Percentiles rank a stretch among this genome's conserved stretches.
These are phyloP conservation scores for Mimosa pudica DNA, from an alignment of 306 rosid species.

Conservation along the genomic window DNA sequence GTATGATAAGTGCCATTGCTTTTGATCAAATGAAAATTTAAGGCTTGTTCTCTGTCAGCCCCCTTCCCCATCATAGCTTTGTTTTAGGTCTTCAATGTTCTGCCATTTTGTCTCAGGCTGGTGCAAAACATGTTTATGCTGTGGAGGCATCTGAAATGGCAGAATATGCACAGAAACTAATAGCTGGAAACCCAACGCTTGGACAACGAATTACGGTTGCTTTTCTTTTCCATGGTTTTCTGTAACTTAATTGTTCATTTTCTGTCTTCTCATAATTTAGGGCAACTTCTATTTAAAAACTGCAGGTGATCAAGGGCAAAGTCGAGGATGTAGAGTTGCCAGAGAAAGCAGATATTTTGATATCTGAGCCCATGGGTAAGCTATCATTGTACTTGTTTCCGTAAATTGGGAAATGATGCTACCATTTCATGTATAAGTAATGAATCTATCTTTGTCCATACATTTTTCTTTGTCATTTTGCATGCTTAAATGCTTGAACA, in stretches of 20 bases:
- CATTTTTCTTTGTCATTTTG: constrained; percentile 20
- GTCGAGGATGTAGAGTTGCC: constrained; percentile 92
- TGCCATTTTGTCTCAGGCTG: constrained; percentile 61
- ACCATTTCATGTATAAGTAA: constrained; percentile 17
- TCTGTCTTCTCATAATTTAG: constrained; percentile 30
- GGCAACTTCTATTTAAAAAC: constrained; percentile 19
- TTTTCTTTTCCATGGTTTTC: constrained; percentile 6
- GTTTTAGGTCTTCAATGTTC: constrained; percentile 1
- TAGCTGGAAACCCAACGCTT: constrained; percentile 81
- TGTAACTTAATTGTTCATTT: background rate
- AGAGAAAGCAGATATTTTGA: constrained; percentile 92
- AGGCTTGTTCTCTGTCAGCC: background rate
- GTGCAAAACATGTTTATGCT: constrained; percentile 98
- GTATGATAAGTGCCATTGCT: constrained; percentile 21
- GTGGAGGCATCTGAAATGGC: constrained; percentile 99
- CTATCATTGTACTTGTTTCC: constrained; percentile 14
- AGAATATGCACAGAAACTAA: constrained; percentile 81
- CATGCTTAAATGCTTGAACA: background rate
- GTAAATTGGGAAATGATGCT: constrained; percentile 20
- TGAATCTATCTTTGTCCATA: constrained; percentile 12
- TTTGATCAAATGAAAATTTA: constrained; percentile 17
- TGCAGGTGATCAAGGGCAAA: constrained; percentile 87
- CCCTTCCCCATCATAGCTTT: constrained; percentile 1
- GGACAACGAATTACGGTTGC: constrained; percentile 87
- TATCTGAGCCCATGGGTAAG: constrained; percentile 99